Evolutionary conservation across 2,329 filamentous ascomycete genomes (phyloP).

Genomic region (Mariannaea sp.): DNA sequence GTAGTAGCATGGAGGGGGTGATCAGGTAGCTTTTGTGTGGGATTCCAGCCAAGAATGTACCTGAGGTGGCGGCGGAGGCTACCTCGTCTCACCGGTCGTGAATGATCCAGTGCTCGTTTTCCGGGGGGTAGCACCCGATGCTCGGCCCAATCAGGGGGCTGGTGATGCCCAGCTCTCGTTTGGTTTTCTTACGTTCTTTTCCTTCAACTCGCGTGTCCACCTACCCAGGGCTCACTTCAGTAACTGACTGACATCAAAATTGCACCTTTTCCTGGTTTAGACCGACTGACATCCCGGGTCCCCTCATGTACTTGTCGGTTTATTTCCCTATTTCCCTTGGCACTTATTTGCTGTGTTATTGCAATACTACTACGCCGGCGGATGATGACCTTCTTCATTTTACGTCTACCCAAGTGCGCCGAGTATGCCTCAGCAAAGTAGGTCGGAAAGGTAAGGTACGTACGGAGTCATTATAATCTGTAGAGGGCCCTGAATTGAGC

Average conservation of each 20-base stretch:
- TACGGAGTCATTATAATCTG: neutral
- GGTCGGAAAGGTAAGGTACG: neutral
- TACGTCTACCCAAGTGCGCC: no score
- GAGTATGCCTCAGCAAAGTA: neutral
- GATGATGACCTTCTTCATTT: no score
- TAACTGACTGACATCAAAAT: no score
- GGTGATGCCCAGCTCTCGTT: conserved; percentile 19
- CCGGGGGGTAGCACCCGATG: conserved; percentile 8
- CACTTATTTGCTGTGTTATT: no score
- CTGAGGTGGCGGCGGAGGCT: neutral
- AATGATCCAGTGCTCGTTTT: conserved; percentile 10
- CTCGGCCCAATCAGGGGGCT: conserved; percentile 23
- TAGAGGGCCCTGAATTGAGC: no score
- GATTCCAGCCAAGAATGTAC: neutral
- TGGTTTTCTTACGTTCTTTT: neutral
- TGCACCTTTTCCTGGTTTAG: neutral
- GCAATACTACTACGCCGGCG: no score
- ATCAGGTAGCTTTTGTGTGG: neutral
- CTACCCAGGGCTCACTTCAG: neutral
- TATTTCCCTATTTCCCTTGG: neutral
- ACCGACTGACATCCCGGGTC: no score
- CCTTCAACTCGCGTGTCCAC: conserved; percentile 21
- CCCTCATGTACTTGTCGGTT: no score
- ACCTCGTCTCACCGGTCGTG: conserved; percentile 4
- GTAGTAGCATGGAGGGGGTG: conserved; percentile 18